Evolutionary conservation across 2,329 filamentous ascomycete species (phyloP).

Genomic region (Cyphellophora attinorum): DNA sequence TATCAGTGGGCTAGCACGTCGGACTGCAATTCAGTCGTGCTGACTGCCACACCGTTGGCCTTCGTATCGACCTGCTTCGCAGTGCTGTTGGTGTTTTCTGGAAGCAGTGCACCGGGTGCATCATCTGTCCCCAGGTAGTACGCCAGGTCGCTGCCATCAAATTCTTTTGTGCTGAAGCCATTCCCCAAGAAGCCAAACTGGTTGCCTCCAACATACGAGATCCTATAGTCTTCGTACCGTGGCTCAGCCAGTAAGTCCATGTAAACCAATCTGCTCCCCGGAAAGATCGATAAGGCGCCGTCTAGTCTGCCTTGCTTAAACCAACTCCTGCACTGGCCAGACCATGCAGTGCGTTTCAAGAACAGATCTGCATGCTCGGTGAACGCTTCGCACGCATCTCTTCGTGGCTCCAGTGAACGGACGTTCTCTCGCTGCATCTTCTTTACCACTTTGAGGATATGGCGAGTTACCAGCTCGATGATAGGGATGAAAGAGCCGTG

Average conservation of each 20-base stretch:
- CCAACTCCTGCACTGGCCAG: conserved; percentile 11
- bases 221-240: conserved; percentile 32
- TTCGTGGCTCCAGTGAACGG: conserved; percentile 11
- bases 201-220: conserved; percentile 29
- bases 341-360: conserved; percentile 22
- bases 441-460: conserved; percentile 18
- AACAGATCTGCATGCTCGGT: conserved; percentile 32
- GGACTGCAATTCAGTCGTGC: too few species aligned
- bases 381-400: conserved; percentile 24
- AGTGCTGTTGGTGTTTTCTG: too few species aligned
- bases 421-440: conserved; percentile 20
- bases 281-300: conserved; percentile 26
- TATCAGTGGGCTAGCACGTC: too few species aligned
- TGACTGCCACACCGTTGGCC: too few species aligned
- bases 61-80: too few species aligned
- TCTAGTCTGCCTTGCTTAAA: conserved; percentile 13
- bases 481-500: conserved; percentile 22
- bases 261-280: conserved; percentile 28
- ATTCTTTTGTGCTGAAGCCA: conserved; percentile 32
- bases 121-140: conserved; percentile 39
- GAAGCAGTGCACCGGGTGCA: too few species aligned
- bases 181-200: conserved; percentile 32
- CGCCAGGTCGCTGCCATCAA: conserved; percentile 38
- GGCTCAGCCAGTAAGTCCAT: conserved; percentile 26
- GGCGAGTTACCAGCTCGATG: conserved; percentile 17